phyloP scores from a whole-genome alignment of 805 yeast genomes.

The Teunomyces stri region DNA sequence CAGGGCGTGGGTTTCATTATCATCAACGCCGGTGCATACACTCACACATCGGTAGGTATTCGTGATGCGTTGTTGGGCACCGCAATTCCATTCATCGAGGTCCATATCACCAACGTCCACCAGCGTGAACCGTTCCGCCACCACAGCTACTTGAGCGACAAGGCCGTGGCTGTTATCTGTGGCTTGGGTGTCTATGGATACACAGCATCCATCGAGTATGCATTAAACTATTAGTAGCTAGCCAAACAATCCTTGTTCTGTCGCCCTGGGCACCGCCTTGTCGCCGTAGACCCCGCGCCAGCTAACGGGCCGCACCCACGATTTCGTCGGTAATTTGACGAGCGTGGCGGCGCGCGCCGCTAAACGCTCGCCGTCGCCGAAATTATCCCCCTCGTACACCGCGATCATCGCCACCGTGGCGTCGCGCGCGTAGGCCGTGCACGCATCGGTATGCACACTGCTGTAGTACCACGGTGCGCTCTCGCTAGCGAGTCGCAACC shows the following conservation, averaged over 20 bases:
- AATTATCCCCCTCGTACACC: constrained; percentile 87
- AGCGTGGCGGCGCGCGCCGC: constrained; percentile 45
- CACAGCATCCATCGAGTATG: constrained; percentile 40
- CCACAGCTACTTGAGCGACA: constrained; percentile 47
- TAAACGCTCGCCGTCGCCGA: constrained; percentile 59
- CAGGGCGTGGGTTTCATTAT: constrained; percentile 45
- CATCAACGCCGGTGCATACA: constrained; percentile 53
- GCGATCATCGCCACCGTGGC: constrained; percentile 42
- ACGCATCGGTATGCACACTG: constrained; percentile 4
- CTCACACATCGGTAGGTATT: constrained; percentile 50
- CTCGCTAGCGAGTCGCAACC: constrained; percentile 19
- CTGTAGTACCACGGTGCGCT: constrained; percentile 10
- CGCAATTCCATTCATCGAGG: constrained; percentile 48
- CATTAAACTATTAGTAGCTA: constrained; percentile 36
- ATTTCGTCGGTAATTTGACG: constrained; percentile 14
- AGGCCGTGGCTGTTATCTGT: constrained; percentile 45
- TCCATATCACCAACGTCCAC: constrained; percentile 52
- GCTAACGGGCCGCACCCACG: constrained; percentile 61
- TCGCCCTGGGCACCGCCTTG: constrained; percentile 59
- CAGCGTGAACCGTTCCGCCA: constrained; percentile 52
- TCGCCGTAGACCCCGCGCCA: constrained; percentile 88
- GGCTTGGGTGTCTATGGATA: constrained; percentile 45
- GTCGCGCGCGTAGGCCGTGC: neutral
- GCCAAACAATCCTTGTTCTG: constrained; percentile 77
- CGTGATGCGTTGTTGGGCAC: constrained; percentile 50